These are phyloP conservation scores for Mortierella sp. DNA, from an alignment of 371 early-diverging fungal genomes.

Conservation along the genomic window DNA sequence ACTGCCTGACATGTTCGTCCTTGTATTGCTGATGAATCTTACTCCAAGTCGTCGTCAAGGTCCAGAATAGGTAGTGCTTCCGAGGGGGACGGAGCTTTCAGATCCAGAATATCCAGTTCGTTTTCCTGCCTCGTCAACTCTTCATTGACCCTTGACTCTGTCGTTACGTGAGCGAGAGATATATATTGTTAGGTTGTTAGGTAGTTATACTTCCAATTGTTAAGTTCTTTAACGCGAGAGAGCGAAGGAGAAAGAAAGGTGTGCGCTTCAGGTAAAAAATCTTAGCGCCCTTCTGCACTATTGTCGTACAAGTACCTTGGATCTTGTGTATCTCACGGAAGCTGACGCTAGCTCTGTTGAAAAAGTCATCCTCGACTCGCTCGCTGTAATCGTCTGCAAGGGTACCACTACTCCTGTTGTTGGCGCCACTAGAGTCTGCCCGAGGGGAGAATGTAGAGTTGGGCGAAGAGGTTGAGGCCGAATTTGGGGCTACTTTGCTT, in stretches of 20 bases:
- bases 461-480: not conserved
- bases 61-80: conserved; percentile 30
- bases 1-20: not conserved
- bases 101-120: not conserved
- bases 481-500: not conserved
- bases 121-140: conserved; percentile 7
- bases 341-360: conserved; percentile 36
- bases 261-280: no score
- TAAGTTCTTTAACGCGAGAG: not conserved
- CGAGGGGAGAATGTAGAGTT: not conserved
- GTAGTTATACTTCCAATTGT: not conserved
- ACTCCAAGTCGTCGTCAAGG: conserved; percentile 45
- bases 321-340: conserved; percentile 24
- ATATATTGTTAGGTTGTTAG: not conserved
- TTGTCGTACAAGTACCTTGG: conserved; percentile 14
- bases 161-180: no score
- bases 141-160: not conserved
- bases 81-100: not conserved
- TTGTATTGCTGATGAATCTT: not conserved
- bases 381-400: conserved; percentile 23
- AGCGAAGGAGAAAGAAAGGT: not conserved
- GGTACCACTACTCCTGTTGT: not conserved
- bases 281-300: no score
- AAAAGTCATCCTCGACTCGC: conserved; percentile 32
- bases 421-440: not conserved